Evolutionary conservation across 129 eudicot species (phyloP).

Genomic region (Glebionis coronaria): DNA sequence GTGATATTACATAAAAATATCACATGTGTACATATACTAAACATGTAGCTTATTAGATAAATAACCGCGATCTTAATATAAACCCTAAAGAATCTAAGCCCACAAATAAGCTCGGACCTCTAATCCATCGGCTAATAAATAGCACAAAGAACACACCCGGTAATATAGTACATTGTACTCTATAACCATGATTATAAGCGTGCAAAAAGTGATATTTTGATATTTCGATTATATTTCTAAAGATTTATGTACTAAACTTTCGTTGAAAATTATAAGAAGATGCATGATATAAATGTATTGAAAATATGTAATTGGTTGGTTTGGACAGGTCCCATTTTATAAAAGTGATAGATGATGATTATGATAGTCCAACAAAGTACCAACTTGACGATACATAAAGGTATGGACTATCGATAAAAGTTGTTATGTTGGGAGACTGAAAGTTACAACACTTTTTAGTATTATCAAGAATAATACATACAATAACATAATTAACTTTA

Average conservation of each 20-base stretch:
- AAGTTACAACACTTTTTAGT: conserved; percentile 18
- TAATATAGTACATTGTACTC: background rate
- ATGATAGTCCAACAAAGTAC: conserved; percentile 29
- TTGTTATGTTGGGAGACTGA: conserved; percentile 9
- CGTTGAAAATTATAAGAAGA: conserved; percentile 3
- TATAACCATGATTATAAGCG: background rate
- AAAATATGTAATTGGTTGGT: conserved; percentile 4
- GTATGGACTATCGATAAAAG: conserved; percentile 31
- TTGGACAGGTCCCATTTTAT: conserved; percentile 18
- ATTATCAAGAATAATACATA: conserved; percentile 8
- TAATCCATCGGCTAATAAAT: too few relatives aligned
- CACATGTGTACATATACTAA: too few relatives aligned
- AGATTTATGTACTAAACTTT: background rate
- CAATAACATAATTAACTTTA: conserved; percentile 17
- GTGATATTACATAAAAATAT: too few relatives aligned
- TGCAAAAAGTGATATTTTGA: background rate
- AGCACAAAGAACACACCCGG: too few relatives aligned
- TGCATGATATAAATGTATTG: conserved; percentile 3
- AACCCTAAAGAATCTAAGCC: too few relatives aligned
- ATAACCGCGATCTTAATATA: too few relatives aligned
- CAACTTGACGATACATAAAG: conserved; percentile 33
- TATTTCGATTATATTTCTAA: background rate
- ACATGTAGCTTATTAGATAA: too few relatives aligned
- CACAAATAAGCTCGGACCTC: too few relatives aligned
- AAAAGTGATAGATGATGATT: conserved; percentile 26